Conservation (phyloP, 768 basidiomycete species). For the Boletus sensibilis region DNA sequence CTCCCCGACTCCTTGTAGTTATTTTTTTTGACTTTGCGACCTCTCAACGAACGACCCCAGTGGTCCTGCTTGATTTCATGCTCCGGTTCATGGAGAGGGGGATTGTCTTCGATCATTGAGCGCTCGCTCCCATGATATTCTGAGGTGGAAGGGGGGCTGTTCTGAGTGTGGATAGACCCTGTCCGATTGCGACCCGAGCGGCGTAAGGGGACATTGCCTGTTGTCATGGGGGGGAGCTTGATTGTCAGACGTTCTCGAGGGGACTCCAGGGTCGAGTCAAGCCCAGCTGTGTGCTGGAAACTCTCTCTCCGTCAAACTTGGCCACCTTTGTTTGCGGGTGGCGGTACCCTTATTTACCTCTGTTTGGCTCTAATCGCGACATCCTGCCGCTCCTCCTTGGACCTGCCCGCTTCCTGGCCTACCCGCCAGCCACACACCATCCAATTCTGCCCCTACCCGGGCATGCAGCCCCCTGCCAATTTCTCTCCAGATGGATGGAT, state of each 20-base stretch:
- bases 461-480: neutral
- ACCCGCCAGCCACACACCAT: slow-evolving; percentile 17
- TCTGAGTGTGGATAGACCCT: slow-evolving; percentile 23
- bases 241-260: slow-evolving; percentile 21
- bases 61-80: neutral
- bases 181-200: slow-evolving; percentile 27
- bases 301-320: slow-evolving; percentile 14
- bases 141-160: slow-evolving; percentile 30
- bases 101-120: slow-evolving; percentile 31
- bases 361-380: slow-evolving; percentile 25
- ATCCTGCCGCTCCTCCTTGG: slow-evolving; percentile 23
- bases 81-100: neutral
- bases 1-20: slow-evolving; percentile 46
- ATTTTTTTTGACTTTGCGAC: slow-evolving; percentile 40
- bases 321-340: slow-evolving; percentile 35
- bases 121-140: slow-evolving; percentile 36
- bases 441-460: neutral
- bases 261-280: slow-evolving; percentile 19
- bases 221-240: slow-evolving; percentile 24
- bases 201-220: slow-evolving; percentile 14
- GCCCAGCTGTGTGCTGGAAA: slow-evolving; percentile 20
- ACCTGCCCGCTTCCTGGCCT: slow-evolving; percentile 25
- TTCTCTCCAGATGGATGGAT: neutral
- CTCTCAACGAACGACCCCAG: slow-evolving; percentile 35
- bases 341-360: slow-evolving; percentile 27